These are phyloP conservation scores for Parasarocladium wereldwijsianum DNA, from an alignment of 2,329 filamentous ascomycete species.

Conservation along the genomic window DNA sequence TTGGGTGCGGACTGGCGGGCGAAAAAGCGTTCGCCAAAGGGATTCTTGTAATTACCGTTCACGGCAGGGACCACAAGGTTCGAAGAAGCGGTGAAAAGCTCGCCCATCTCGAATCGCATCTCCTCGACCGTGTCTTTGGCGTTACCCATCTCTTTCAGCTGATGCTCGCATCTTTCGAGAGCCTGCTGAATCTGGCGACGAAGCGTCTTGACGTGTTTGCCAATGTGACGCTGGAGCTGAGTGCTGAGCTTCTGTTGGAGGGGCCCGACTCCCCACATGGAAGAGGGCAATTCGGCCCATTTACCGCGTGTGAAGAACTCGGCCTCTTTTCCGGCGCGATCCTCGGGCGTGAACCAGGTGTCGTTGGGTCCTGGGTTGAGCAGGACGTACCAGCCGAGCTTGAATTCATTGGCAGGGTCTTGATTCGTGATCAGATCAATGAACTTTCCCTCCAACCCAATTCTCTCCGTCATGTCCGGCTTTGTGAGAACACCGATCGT, in stretches of 20 bases:
- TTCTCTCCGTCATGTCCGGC: conserved; percentile 36
- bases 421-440: conserved; percentile 36
- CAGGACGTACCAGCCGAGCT: conserved; percentile 35
- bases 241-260: conserved; percentile 32
- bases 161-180: conserved; percentile 30
- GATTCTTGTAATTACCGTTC: conserved; percentile 41
- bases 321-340: conserved; percentile 26
- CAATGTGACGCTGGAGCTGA: conserved; percentile 36
- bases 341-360: conserved; percentile 25
- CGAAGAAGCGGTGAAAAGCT: conserved; percentile 35
- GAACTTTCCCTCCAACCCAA: conserved; percentile 38
- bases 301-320: conserved; percentile 34
- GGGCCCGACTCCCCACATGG: conserved; percentile 30
- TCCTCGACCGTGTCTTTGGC: conserved; percentile 37
- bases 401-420: conserved; percentile 33
- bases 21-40: conserved; percentile 35
- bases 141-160: conserved; percentile 33
- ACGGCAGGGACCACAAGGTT: conserved; percentile 38
- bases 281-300: conserved; percentile 30
- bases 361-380: conserved; percentile 34
- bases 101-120: conserved; percentile 38
- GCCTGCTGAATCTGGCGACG: conserved; percentile 35
- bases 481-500: conserved; percentile 39
- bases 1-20: conserved; percentile 31
- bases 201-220: conserved; percentile 33